These are phyloP conservation scores for Spiromastix sp. DNA, from an alignment of 2,329 filamentous ascomycete genomes.

Conservation along the genomic window DNA sequence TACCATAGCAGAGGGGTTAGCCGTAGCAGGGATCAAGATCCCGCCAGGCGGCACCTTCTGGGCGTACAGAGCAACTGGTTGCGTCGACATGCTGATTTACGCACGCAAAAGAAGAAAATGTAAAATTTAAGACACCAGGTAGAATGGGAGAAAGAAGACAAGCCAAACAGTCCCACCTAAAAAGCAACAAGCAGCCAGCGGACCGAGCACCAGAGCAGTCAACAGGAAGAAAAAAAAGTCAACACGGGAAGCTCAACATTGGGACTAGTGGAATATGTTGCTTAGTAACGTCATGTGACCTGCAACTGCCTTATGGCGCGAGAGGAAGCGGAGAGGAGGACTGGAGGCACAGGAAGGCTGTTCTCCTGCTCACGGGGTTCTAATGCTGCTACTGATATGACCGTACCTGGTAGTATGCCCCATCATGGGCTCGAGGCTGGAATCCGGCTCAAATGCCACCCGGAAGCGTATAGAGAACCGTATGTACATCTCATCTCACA, in stretches of 20 bases:
- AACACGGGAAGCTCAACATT: too few species aligned
- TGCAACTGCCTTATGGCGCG: too few species aligned
- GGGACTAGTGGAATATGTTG: too few species aligned
- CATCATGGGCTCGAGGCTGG: slow-evolving; percentile 52
- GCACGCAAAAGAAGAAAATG: background rate
- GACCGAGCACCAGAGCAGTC: too few species aligned
- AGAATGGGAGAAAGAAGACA: too few species aligned
- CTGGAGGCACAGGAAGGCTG: background rate
- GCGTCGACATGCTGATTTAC: slow-evolving; percentile 38
- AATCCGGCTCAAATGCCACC: slow-evolving; percentile 48
- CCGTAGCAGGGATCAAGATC: slow-evolving; percentile 66
- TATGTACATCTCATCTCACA: slow-evolving; percentile 19
- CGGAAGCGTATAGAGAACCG: slow-evolving; percentile 54
- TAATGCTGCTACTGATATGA: too few species aligned
- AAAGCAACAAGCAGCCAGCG: too few species aligned
- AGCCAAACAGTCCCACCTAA: too few species aligned
- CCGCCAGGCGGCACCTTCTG: slow-evolving; percentile 82
- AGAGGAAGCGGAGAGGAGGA: slow-evolving; percentile 1
- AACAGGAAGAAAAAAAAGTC: too few species aligned
- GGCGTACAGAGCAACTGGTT: slow-evolving; percentile 75
- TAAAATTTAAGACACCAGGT: background rate
- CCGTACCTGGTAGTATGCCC: slow-evolving; percentile 5
- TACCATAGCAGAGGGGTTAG: slow-evolving; percentile 76
- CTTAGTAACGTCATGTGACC: too few species aligned
- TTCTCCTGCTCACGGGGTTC: too few species aligned